These are phyloP conservation scores for Schizosaccharomyces lindneri DNA, from an alignment of 805 yeast genomes.

Conservation along the genomic window DNA sequence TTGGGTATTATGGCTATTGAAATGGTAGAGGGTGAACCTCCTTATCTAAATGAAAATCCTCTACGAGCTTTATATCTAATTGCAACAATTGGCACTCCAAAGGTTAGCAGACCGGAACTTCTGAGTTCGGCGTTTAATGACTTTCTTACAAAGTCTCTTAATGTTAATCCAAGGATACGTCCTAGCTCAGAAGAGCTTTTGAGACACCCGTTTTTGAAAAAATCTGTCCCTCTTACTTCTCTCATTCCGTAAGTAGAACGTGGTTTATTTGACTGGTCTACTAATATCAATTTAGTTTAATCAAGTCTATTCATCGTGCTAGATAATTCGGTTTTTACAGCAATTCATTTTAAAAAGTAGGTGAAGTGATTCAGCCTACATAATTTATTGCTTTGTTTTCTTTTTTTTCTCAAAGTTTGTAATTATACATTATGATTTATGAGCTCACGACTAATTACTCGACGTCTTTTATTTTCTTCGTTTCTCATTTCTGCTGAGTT, in stretches of 20 bases:
- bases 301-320: background rate
- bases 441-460: too few relatives aligned
- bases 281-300: background rate
- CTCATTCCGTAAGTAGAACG: conserved; percentile 6
- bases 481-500: too few relatives aligned
- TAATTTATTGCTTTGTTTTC: background rate
- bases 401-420: too few relatives aligned
- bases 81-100: conserved; percentile 93
- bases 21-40: conserved; percentile 98
- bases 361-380: background rate
- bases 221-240: conserved; percentile 8
- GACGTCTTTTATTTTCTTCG: too few relatives aligned
- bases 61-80: conserved; percentile 77
- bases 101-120: conserved; percentile 65
- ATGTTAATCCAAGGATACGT: conserved; percentile 61
- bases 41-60: conserved; percentile 88
- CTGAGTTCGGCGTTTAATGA: conserved; percentile 38
- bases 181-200: conserved; percentile 55
- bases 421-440: too few relatives aligned
- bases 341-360: background rate
- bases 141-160: conserved; percentile 55
- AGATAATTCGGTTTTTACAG: background rate
- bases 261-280: background rate
- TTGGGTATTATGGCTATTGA: conserved; percentile 94
- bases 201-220: conserved; percentile 10